Percentiles rank a stretch among this genome's conserved stretches.
Conservation (phyloP, 1,284 basidiomycete species). For the Cryptococcus floricola region DNA sequence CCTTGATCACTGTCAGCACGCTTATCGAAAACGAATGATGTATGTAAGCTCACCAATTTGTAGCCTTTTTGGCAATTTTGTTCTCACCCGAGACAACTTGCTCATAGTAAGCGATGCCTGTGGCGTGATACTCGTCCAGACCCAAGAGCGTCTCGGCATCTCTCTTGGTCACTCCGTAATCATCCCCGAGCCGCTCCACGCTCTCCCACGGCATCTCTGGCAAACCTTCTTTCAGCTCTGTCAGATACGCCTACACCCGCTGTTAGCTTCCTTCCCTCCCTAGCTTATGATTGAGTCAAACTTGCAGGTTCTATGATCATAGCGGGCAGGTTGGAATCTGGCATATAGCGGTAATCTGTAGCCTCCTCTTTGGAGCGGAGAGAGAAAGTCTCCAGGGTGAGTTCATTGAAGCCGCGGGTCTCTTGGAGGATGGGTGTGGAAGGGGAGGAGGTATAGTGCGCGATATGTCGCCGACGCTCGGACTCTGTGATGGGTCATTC, state of each 20-base stretch:
- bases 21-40: background rate
- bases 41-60: conserved; percentile 69
- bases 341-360: conserved; percentile 97
- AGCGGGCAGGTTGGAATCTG: conserved; percentile 86
- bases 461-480: conserved; percentile 42
- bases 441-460: conserved; percentile 30
- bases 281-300: background rate
- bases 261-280: background rate
- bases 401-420: conserved; percentile 86
- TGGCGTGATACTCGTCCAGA: conserved; percentile 58
- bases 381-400: conserved; percentile 71
- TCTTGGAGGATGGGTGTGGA: conserved; percentile 59
- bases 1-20: conserved; percentile 52
- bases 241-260: conserved; percentile 52
- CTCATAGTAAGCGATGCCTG: conserved; percentile 70
- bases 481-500: conserved; percentile 53
- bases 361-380: conserved; percentile 89
- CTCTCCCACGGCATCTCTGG: conserved; percentile 75
- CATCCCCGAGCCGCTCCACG: conserved; percentile 57
- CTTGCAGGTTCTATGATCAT: conserved; percentile 58
- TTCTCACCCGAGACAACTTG: conserved; percentile 50
- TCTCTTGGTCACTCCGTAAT: conserved; percentile 59
- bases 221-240: conserved; percentile 57
- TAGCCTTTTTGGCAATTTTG: conserved; percentile 58
- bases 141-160: conserved; percentile 71